A percentile compares a stretch with the other conserved stretches of the same genome.
Evolutionary conservation across 2,329 filamentous ascomycete genomes (phyloP).

Genomic region (Teratosphaeria viscida): DNA sequence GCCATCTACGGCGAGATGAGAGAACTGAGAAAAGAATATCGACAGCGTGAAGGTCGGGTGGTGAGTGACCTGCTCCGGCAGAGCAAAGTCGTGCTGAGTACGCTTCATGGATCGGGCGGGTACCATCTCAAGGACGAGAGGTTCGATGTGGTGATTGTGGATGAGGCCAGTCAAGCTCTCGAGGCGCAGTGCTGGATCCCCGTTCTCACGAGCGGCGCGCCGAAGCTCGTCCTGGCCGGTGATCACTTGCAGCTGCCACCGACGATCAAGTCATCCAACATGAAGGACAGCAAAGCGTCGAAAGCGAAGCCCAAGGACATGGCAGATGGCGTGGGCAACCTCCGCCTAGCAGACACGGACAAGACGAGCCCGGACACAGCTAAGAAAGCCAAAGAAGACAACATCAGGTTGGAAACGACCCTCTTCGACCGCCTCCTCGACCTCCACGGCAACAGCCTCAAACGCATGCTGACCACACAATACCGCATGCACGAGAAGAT

Average conservation of each 20-base stretch:
- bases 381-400: conserved; percentile 27
- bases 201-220: conserved; percentile 47
- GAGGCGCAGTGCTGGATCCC: conserved; percentile 98
- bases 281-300: conserved; percentile 26
- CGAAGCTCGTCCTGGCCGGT: conserved; percentile 81
- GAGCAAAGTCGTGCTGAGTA: conserved; percentile 84
- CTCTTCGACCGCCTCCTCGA: conserved; percentile 81
- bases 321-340: conserved; percentile 2
- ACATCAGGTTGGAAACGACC: conserved; percentile 61
- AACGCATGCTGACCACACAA: conserved; percentile 90
- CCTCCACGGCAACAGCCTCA: conserved; percentile 72
- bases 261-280: conserved; percentile 70
- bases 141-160: conserved; percentile 91
- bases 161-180: conserved; percentile 89
- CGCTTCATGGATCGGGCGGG: conserved; percentile 82
- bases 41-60: conserved; percentile 72
- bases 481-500: conserved; percentile 97
- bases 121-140: conserved; percentile 66
- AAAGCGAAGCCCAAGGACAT: neutral
- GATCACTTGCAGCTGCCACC: conserved; percentile 92
- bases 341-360: neutral
- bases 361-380: neutral
- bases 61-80: conserved; percentile 62
- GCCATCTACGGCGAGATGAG: conserved; percentile 78
- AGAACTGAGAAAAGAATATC: conserved; percentile 77